Evolutionary conservation across 2,329 filamentous ascomycete genomes (phyloP), one percentile per base, ranked within the genome.

Genomic region (Aureobasidium sp.): DNA sequence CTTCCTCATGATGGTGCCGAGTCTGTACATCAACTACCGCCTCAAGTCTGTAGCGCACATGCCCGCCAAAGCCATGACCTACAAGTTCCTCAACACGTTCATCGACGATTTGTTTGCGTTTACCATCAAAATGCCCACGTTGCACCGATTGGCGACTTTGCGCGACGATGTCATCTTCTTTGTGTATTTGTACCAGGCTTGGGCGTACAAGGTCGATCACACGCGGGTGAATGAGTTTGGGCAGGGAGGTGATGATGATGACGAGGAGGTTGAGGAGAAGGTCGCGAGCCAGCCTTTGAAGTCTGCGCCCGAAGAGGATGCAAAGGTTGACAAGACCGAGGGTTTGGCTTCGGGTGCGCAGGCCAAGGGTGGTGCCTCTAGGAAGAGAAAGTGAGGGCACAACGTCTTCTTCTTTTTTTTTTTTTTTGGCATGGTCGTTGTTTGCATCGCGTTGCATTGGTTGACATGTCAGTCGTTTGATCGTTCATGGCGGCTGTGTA

Each of bases 31-130:
- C 81, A 98, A 98, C 79, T 98, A 98, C 76, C 85, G 91, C 11
- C 81, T 98, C 61, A 95, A 81, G 69, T 79, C 75, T 61, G 88
- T 97, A 29, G 93, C 93, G 10, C 93, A 98, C 72, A 95, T 98
- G 91, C 90, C 93, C 1, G 88, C 79, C 61, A 91, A 89, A 73
- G 90, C 93, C 42, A 93, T 98, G 89, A 91, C 85, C 69, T 96
- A 96, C 80, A 96, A 97, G 74, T 95, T 95, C 72, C 75, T 97
- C 60, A 96, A 97, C 74, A 97, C 93, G 4, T 98, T 98, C 69
- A 97, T 98, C 68, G 93, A 98, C 70, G 93, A 98, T 66, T 77
- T 98, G 27, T 98, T 98, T 66, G 93, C 93, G 2, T 98, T 97
- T 65, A 98, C 93, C 34, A 96, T 98, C 75, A 97, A 97, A 75